Evolutionary conservation across 805 yeast species (phyloP), one percentile per base, ranked within the genome.

Genomic region (Yarrowia bubula): DNA sequence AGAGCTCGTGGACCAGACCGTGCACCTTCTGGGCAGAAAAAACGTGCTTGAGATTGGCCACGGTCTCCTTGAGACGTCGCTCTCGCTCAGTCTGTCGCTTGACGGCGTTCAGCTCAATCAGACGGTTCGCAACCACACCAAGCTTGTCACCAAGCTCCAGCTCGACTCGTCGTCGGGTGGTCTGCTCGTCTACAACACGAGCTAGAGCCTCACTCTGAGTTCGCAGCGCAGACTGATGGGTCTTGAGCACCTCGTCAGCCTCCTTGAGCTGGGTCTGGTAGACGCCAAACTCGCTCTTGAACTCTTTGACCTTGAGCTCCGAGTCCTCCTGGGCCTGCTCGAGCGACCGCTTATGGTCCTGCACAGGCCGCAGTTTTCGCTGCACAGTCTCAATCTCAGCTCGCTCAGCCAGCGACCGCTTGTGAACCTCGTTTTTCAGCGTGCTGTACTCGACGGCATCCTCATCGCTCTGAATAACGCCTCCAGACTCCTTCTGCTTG

Each of bases 1-100:
- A 89, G 31, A 92, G 78, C 71, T 92, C 97, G 68, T 85, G 82
- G 4, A 93, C 85, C 10, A 91, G 75, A 2, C 98, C 98, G 69
- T 82, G 82, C 2, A 95, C 96, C 37, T 44, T 58, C 28, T 58
- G 51, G 4, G 96, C 92, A 0, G 96, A 95, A 68, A 88, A 83
- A n/a, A 87, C 75, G 71, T 90, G 85, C 70, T 84, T 87, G 64
- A 95, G 76, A 64, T 85, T 81, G 0, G 86, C 75, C 2, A 90
- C 86, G 67, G 88, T 89, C 69, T 92, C 97, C 65, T 93, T 80
- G 46, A 89, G 76, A 67, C 81, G 84, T 58, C 82, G 81, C 68
- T 92, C 96, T 67, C 85, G 83, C 44, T 83, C 83, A 0, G 92
- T 80, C 70, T 90, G 97, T 69, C 93, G 83, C 73, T 86, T 88